A percentile compares a stretch with the other conserved stretches of the same genome.
Evolutionary conservation across 1,284 basidiomycete species (phyloP).

Genomic region (Veloboletus limbatus): DNA sequence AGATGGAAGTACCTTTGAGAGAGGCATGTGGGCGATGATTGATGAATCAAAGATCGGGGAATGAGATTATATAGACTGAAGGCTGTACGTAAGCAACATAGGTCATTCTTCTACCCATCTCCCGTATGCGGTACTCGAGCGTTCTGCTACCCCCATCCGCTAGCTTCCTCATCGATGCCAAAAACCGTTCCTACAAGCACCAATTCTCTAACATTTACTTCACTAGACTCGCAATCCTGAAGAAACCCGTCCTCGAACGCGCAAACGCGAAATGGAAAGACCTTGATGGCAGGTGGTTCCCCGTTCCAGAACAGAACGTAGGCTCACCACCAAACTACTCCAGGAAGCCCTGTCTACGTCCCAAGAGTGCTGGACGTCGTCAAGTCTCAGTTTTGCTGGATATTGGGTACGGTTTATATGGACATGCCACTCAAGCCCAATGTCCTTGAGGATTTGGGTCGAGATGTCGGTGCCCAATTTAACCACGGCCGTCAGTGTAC

Average conservation of each 20-base stretch:
- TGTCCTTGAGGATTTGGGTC: conserved; percentile 90
- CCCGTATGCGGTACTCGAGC: conserved; percentile 26
- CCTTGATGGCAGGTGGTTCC: conserved; percentile 33
- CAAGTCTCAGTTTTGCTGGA: conserved; percentile 83
- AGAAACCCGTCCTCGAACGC: conserved; percentile 58
- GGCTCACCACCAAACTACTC: conserved; percentile 8
- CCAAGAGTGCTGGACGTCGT: conserved; percentile 87
- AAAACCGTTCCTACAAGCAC: conserved; percentile 71
- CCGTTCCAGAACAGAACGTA: conserved; percentile 1
- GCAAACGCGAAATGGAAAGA: conserved; percentile 68
- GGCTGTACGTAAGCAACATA: neutral
- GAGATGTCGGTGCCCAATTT: conserved; percentile 66
- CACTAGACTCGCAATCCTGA: conserved; percentile 65
- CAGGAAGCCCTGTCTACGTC: conserved; percentile 73
- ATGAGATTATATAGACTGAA: neutral
- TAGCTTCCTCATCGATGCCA: conserved; percentile 52
- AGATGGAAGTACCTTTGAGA: conserved; percentile 43
- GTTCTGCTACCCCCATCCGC: conserved; percentile 38
- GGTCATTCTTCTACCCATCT: neutral
- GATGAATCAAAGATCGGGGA: too few relatives aligned
- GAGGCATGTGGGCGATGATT: too few relatives aligned
- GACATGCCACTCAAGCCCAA: conserved; percentile 99
- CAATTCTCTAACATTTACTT: conserved; percentile 97
- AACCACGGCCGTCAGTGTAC: conserved; percentile 1
- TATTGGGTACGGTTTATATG: conserved; percentile 95